Evolutionary conservation across 2,329 filamentous ascomycete species (phyloP), one percentile per base, ranked within the genome.

Genomic region (Amesomyces nigricolor): DNA sequence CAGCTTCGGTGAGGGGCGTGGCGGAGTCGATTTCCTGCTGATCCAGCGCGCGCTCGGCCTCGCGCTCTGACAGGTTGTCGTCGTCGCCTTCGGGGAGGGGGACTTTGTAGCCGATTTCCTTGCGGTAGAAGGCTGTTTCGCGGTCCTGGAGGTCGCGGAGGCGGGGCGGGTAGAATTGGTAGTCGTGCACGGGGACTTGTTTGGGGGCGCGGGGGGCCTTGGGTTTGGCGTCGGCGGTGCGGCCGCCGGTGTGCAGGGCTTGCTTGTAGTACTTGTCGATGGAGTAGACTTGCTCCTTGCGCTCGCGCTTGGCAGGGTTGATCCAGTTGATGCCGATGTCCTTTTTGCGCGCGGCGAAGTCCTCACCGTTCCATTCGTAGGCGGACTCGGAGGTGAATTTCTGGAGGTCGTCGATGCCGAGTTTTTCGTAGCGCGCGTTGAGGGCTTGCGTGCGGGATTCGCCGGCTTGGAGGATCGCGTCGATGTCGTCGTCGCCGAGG

Each of bases 181-280:
- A 97, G 71, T 99, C 94, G 66, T 97, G 91, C 40, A 96, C 88
- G 4, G 85, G 77, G 51, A 95, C 83, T 69, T 99, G 94, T 73
- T 95, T 96, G 0, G 94, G 94, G 9, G 94, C 90, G 54, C 91
- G 85, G n/a, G 94, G 95, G 17, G 94, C 89, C 73, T 96, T 96
- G 8, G 92, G 91, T 71, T 96, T 96, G 26, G 88, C 81, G 59
- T 96, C 91, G 39, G 89, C 85, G 22, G 85, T 86, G 45, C 85
- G 81, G 37, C 86, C 83, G 71, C 90, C 85, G 51, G 89, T 94
- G 37, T 82, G 80, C 67, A 99, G 81, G 9, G 91, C 89, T 65
- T 95, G 86, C 62, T 92, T 87, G 74, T 97, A 99, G 74, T 99
- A 99, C 71, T 96, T 95, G 70, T 99, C 95, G 76, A 99, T 96